Evolutionary conservation across 2,329 filamentous ascomycete species (phyloP).

Genomic region (Chaetomiaceae sp.): DNA sequence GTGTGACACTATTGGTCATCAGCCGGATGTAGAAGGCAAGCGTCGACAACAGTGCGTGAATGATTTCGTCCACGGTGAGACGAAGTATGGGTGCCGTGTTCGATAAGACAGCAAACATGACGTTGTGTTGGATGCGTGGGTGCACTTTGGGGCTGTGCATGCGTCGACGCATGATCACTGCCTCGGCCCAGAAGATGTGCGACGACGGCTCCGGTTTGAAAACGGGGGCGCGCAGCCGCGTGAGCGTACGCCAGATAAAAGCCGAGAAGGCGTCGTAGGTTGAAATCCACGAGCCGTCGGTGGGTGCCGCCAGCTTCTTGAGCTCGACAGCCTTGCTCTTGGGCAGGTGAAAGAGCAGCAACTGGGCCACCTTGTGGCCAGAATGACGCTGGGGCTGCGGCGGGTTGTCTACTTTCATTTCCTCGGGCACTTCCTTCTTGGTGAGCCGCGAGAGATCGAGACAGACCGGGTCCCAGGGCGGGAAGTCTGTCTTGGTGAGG

Average conservation of each 20-base stretch:
- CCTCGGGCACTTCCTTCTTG: constrained; percentile 28
- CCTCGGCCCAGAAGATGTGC: constrained; percentile 35
- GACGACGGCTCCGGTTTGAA: constrained; percentile 32
- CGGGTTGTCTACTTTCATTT: constrained; percentile 32
- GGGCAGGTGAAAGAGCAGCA: constrained; percentile 41
- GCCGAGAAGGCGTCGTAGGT: constrained; percentile 43
- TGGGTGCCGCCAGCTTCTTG: constrained; percentile 34
- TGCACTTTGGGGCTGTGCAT: constrained; percentile 34
- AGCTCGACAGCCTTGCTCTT: constrained; percentile 40
- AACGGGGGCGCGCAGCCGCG: constrained; percentile 32
- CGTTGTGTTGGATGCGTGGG: constrained; percentile 35
- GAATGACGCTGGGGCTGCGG: constrained; percentile 27
- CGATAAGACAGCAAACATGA: constrained; percentile 31
- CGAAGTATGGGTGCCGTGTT: constrained; percentile 27
- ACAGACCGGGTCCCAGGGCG: constrained; percentile 34
- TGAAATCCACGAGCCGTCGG: constrained; percentile 39
- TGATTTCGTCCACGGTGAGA: constrained; percentile 26
- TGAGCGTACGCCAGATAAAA: constrained; percentile 38
- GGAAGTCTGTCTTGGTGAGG: constrained; percentile 29
- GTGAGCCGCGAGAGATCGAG: constrained; percentile 36
- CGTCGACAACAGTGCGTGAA: constrained; percentile 29
- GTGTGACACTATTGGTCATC: constrained; percentile 35
- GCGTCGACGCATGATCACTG: constrained; percentile 37
- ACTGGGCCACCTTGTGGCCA: constrained; percentile 23
- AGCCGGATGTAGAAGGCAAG: constrained; percentile 36